These are phyloP conservation scores for Fraxinus latifolia DNA, from an alignment of 305 asterid genomes.

Conservation along the genomic window DNA sequence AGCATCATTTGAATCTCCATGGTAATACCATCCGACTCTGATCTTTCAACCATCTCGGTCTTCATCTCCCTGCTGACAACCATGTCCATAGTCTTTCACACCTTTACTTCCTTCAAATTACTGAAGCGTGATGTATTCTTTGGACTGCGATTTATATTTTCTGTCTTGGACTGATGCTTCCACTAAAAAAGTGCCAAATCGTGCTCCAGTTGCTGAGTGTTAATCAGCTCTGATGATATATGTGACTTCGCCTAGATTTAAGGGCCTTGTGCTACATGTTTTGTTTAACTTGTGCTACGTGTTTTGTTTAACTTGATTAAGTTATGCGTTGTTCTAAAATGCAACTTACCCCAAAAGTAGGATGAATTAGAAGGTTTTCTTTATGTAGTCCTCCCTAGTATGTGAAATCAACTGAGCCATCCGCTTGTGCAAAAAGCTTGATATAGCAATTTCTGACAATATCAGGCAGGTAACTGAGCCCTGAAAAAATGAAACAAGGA, in stretches of 20 bases:
- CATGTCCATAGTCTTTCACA: neutral
- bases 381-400: neutral
- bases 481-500: conserved; percentile 1
- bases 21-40: neutral
- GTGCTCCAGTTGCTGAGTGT: neutral
- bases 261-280: neutral
- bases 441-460: neutral
- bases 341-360: neutral
- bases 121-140: neutral
- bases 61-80: neutral
- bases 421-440: neutral
- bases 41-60: neutral
- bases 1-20: neutral
- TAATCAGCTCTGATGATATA: neutral
- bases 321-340: neutral
- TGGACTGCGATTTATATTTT: neutral
- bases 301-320: neutral
- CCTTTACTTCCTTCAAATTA: neutral
- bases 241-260: neutral
- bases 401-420: neutral
- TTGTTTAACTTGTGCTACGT: neutral
- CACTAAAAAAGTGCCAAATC: neutral
- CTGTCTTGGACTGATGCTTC: neutral
- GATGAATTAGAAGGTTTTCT: neutral
- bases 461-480: neutral